phyloP scores from a whole-genome alignment of 2,329 filamentous ascomycete genomes.

The Fusarium bactridioides region DNA sequence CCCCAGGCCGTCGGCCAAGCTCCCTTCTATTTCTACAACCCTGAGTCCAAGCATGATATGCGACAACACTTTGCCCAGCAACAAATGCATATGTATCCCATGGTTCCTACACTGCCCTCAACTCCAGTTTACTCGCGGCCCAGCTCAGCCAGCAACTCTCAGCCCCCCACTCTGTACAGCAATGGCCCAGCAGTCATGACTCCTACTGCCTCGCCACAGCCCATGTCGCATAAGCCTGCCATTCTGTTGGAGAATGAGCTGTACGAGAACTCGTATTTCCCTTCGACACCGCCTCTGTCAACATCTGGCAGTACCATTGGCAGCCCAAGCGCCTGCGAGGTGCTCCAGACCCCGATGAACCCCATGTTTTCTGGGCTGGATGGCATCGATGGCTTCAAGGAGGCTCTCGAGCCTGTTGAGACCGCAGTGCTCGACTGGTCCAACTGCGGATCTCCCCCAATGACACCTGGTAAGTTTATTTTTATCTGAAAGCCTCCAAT shows the following conservation, averaged over 20 bases:
- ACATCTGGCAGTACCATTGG: constrained; percentile 84
- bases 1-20: constrained; percentile 72
- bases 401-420: constrained; percentile 76
- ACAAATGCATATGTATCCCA: constrained; percentile 63
- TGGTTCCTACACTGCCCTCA: constrained; percentile 66
- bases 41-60: constrained; percentile 75
- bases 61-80: constrained; percentile 75
- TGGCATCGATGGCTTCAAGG: constrained; percentile 70
- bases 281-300: constrained; percentile 87
- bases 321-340: constrained; percentile 81
- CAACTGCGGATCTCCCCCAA: constrained; percentile 79
- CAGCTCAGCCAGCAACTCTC: constrained; percentile 71
- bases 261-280: constrained; percentile 75
- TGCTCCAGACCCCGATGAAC: constrained; percentile 84
- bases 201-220: constrained; percentile 77
- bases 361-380: constrained; percentile 79
- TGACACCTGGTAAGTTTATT: constrained; percentile 83
- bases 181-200: constrained; percentile 72
- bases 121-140: constrained; percentile 72
- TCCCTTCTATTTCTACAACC: constrained; percentile 87
- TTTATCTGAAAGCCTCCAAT: constrained; percentile 1
- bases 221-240: constrained; percentile 77
- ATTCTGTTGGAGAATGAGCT: constrained; percentile 83
- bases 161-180: constrained; percentile 64
- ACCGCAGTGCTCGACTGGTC: constrained; percentile 81